Conservation (phyloP, 83 land plant genomes). For the Thuja plicata region DNA sequence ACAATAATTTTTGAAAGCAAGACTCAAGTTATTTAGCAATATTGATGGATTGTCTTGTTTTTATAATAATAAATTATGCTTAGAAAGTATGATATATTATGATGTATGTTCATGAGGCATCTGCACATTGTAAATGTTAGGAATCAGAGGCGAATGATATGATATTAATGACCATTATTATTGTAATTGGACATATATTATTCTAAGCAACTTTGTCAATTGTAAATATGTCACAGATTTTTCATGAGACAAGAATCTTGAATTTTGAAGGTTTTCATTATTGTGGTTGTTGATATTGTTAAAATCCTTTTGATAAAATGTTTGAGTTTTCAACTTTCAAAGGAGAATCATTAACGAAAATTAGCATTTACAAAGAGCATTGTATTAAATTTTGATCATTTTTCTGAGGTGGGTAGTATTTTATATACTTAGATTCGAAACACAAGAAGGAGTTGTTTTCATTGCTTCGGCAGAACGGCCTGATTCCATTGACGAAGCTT, state of each 20-base stretch:
- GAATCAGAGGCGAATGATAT: background rate
- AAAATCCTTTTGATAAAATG: background rate
- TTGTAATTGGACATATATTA: background rate
- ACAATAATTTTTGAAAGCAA: background rate
- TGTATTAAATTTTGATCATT: background rate
- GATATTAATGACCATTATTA: background rate
- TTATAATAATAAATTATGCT: background rate
- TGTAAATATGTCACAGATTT: background rate
- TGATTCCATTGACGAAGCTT: conserved; percentile 82
- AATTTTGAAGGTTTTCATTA: background rate
- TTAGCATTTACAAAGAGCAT: background rate
- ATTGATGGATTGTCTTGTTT: background rate
- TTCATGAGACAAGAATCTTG: background rate
- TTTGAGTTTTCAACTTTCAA: background rate
- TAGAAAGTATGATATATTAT: background rate
- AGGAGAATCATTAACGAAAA: background rate
- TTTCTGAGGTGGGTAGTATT: background rate
- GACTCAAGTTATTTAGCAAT: background rate
- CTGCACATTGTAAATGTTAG: background rate
- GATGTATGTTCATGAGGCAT: background rate
- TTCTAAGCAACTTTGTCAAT: background rate
- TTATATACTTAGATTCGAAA: conserved; percentile 69
- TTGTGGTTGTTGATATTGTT: background rate
- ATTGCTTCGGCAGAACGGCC: conserved; percentile 85
- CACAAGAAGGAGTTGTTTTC: conserved; percentile 95